These are phyloP conservation scores for Centella asiatica DNA, from an alignment of 129 eudicot species.

Conservation along the genomic window DNA sequence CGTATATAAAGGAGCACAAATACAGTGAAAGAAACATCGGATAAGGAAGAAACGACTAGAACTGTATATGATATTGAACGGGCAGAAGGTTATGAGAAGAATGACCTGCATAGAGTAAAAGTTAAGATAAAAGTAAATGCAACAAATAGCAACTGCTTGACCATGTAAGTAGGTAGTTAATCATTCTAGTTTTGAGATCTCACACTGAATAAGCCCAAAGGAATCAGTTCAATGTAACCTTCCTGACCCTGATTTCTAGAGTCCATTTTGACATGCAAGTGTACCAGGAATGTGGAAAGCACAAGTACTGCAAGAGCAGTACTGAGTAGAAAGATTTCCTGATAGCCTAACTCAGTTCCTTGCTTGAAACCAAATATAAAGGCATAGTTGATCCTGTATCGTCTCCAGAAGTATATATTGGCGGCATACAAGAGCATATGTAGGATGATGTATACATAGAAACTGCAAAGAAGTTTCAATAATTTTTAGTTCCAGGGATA, in stretches of 20 bases:
- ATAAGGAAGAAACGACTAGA: conserved; percentile 71
- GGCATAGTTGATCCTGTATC: conserved; percentile 62
- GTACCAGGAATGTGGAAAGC: conserved; percentile 58
- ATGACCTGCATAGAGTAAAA: conserved; percentile 43
- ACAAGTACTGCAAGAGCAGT: conserved; percentile 58
- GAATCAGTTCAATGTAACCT: conserved; percentile 40
- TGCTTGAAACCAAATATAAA: conserved; percentile 75
- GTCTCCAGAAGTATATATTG: conserved; percentile 73
- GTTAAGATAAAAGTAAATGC: neutral
- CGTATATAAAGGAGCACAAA: conserved; percentile 85
- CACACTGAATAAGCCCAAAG: conserved; percentile 52
- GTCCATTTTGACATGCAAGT: conserved; percentile 56
- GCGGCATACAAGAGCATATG: conserved; percentile 79
- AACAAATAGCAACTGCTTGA: neutral
- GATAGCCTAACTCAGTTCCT: conserved; percentile 67
- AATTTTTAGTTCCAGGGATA: neutral
- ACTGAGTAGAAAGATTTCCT: conserved; percentile 64
- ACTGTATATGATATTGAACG: conserved; percentile 63
- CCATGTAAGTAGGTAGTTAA: conserved; percentile 1
- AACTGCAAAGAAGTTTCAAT: conserved; percentile 40
- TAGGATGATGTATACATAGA: conserved; percentile 53
- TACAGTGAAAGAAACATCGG: conserved; percentile 41
- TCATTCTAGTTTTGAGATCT: conserved; percentile 15
- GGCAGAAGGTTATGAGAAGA: conserved; percentile 43
- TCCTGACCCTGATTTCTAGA: conserved; percentile 20